Evolutionary conservation across 1,284 basidiomycete genomes (phyloP).

Genomic region (Pseudozyma thailandica): DNA sequence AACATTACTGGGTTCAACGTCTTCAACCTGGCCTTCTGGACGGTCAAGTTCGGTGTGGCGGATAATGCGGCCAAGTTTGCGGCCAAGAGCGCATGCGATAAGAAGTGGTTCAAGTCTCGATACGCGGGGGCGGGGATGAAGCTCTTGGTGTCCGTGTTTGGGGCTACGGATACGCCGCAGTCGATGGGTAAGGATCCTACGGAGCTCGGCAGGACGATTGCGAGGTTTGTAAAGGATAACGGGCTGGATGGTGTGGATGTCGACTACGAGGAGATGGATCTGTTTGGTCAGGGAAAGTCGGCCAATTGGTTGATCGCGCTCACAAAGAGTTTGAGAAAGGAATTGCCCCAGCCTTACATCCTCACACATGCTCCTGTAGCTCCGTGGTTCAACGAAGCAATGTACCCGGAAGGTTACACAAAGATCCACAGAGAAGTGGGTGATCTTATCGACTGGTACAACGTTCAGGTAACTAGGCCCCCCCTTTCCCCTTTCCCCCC

Average conservation of each 20-base stretch:
- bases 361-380: constrained; percentile 64
- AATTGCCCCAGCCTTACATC: constrained; percentile 67
- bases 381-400: constrained; percentile 52
- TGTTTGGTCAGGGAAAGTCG: constrained; percentile 32
- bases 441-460: constrained; percentile 69
- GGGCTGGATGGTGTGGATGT: constrained; percentile 74
- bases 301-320: constrained; percentile 68
- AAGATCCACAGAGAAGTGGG: constrained; percentile 46
- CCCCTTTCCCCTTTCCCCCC: neutral
- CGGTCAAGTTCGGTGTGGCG: constrained; percentile 65
- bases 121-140: constrained; percentile 71
- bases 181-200: constrained; percentile 25
- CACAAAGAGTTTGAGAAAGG: constrained; percentile 69
- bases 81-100: constrained; percentile 39
- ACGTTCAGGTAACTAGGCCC: constrained; percentile 69
- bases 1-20: constrained; percentile 66
- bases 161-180: constrained; percentile 73
- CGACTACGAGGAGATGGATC: constrained; percentile 72
- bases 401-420: constrained; percentile 42
- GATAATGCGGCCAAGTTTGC: constrained; percentile 62
- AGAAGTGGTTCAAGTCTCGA: constrained; percentile 62
- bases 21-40: constrained; percentile 71
- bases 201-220: constrained; percentile 44
- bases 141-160: constrained; percentile 65
- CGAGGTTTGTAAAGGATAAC: constrained; percentile 70